phyloP scores from a whole-genome alignment of 192 early-diverging fungal species.

The Coemansia sp. region DNA sequence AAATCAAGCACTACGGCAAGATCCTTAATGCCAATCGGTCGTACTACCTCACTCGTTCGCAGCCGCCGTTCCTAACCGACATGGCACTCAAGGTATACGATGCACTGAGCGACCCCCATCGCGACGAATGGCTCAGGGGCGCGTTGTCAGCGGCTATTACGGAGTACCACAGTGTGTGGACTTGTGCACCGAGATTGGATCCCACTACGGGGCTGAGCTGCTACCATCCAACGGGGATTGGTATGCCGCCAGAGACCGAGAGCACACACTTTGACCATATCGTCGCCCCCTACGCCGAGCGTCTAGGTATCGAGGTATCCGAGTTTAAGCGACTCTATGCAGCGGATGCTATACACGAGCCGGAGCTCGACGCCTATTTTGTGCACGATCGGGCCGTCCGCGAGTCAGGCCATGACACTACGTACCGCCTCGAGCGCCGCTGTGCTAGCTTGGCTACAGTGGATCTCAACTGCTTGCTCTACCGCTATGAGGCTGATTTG shows the following conservation, averaged over 20 bases:
- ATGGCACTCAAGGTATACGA: slow-evolving; percentile 86
- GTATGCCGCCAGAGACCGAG: slow-evolving; percentile 99
- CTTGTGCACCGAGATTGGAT: slow-evolving; percentile 76
- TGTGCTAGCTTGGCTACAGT: slow-evolving; percentile 91
- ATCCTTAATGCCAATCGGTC: slow-evolving; percentile 98
- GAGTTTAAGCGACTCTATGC: slow-evolving; percentile 78
- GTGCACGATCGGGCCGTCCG: slow-evolving; percentile 96
- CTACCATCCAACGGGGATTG: slow-evolving; percentile 84
- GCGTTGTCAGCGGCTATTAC: slow-evolving; percentile 76
- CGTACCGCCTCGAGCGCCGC: slow-evolving; percentile 86
- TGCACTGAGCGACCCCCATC: slow-evolving; percentile 48
- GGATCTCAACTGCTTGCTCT: slow-evolving; percentile 90
- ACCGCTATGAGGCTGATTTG: slow-evolving; percentile 95
- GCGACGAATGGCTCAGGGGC: slow-evolving; percentile 64
- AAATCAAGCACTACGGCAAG: slow-evolving; percentile 97
- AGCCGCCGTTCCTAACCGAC: slow-evolving; percentile 97
- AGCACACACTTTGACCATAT: slow-evolving; percentile 85
- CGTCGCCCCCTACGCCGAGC: slow-evolving; percentile 74
- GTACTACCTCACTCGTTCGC: slow-evolving; percentile 95
- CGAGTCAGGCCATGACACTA: slow-evolving; percentile 96
- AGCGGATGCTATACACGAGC: slow-evolving; percentile 65
- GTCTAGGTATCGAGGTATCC: slow-evolving; percentile 61
- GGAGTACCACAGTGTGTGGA: slow-evolving; percentile 94
- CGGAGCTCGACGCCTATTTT: slow-evolving; percentile 91
- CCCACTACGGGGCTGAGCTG: slow-evolving; percentile 71